These are phyloP conservation scores for Crassisporium funariophilum DNA, from an alignment of 768 basidiomycete species.

Conservation along the genomic window DNA sequence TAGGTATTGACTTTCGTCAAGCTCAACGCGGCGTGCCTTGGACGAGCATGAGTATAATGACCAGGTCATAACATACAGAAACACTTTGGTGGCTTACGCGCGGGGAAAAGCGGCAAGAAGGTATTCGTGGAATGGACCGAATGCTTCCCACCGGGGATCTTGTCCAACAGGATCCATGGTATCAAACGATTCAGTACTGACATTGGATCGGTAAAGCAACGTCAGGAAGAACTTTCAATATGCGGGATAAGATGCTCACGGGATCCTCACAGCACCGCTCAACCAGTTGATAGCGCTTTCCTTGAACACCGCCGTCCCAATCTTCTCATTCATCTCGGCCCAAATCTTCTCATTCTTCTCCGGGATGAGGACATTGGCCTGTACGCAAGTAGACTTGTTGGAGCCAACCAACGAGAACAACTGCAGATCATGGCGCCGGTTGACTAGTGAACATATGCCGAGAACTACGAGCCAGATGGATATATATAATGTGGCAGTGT, in stretches of 20 bases:
- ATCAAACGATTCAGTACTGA: constrained; percentile 57
- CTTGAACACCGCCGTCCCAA: constrained; percentile 41
- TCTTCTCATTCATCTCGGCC: constrained; percentile 31
- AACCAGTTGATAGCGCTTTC: constrained; percentile 46
- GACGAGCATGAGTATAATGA: not conserved
- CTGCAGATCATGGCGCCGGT: too few relatives aligned
- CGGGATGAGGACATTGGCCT: constrained; percentile 42
- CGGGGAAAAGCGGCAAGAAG: constrained; percentile 58
- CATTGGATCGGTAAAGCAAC: not conserved
- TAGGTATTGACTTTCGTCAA: constrained; percentile 78
- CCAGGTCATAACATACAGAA: not conserved
- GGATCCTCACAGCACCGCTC: constrained; percentile 47
- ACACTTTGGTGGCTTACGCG: constrained; percentile 44
- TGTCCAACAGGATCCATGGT: constrained; percentile 47
- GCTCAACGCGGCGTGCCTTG: constrained; percentile 57
- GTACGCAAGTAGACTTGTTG: constrained; percentile 29
- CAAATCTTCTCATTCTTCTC: constrained; percentile 40
- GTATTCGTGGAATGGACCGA: constrained; percentile 56
- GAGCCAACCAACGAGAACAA: not conserved
- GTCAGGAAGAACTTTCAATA: not conserved
- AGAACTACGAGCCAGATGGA: not conserved
- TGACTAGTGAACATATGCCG: constrained; percentile 1
- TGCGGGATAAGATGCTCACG: constrained; percentile 34
- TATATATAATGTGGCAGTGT: too few relatives aligned
- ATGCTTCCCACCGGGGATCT: constrained; percentile 58